A percentile compares a stretch with the other conserved stretches of the same genome.
phyloP scores from a whole-genome alignment of 768 basidiomycete species.

The Hypholoma sublateritium region DNA sequence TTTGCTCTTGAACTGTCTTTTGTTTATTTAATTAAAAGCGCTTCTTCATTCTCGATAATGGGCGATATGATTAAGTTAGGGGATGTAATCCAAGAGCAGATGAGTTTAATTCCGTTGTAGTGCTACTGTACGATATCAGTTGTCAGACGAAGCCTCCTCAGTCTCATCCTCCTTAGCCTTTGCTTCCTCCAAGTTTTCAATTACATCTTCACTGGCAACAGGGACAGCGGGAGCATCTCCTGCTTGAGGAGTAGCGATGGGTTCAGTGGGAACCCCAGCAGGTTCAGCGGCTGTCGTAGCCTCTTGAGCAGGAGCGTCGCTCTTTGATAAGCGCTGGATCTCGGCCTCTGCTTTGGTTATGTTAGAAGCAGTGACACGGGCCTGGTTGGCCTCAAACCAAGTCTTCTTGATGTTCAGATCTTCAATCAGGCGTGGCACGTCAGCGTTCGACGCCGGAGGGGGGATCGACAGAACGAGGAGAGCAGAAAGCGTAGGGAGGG shows the following conservation, averaged over 20 bases:
- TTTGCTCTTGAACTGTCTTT: conserved; percentile 20
- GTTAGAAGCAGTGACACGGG: conserved; percentile 74
- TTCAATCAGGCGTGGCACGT: conserved; percentile 82
- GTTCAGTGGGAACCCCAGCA: conserved; percentile 44
- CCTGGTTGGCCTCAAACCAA: conserved; percentile 94
- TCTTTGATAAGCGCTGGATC: conserved; percentile 61
- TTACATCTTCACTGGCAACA: conserved; percentile 38
- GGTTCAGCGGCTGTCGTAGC: conserved; percentile 36
- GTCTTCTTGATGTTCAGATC: conserved; percentile 92
- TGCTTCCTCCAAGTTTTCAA: conserved; percentile 42
- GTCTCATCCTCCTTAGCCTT: background rate
- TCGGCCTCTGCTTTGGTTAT: conserved; percentile 78
- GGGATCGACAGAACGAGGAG: conserved; percentile 88
- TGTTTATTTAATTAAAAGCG: conserved; percentile 25
- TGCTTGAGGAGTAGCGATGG: conserved; percentile 40
- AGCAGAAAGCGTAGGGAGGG: conserved; percentile 84
- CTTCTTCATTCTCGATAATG: conserved; percentile 12
- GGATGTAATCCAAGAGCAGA: conserved; percentile 11
- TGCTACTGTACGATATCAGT: conserved; percentile 7
- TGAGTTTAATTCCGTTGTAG: conserved; percentile 7
- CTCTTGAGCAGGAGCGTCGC: conserved; percentile 28
- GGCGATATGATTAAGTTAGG: conserved; percentile 15
- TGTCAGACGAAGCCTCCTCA: conserved; percentile 24
- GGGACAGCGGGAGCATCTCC: conserved; percentile 27
- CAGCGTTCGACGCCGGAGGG: conserved; percentile 73